Evolutionary conservation across 2,329 filamentous ascomycete genomes (phyloP).

Genomic region (Trichoderma arundinaceum): DNA sequence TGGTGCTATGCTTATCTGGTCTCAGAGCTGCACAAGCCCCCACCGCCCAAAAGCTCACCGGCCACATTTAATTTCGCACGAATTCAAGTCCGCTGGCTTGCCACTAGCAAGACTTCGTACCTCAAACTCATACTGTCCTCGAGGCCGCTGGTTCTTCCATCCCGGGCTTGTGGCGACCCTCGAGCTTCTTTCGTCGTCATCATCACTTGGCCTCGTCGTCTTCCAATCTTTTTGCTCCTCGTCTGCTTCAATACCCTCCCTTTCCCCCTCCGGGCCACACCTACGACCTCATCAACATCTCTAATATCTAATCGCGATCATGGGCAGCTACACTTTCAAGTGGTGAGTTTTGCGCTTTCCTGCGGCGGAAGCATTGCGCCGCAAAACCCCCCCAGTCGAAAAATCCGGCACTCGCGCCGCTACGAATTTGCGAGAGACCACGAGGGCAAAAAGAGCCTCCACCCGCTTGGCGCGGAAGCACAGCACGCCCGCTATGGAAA

Average conservation of each 20-base stretch:
- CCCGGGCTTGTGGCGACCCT: conserved; percentile 17
- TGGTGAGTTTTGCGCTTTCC: conserved; percentile 59
- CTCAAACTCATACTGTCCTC: conserved; percentile 29
- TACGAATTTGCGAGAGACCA: conserved; percentile 19
- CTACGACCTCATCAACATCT: conserved; percentile 21
- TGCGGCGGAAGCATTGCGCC: conserved; percentile 24
- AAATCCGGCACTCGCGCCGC: conserved; percentile 15
- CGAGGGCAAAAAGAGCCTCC: conserved; percentile 23
- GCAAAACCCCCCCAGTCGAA: conserved; percentile 9
- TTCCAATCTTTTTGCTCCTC: conserved; percentile 4
- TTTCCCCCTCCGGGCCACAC: conserved; percentile 6
- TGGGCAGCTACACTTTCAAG: conserved; percentile 73
- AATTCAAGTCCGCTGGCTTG: conserved; percentile 10
- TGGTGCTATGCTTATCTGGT: conserved; percentile 26
- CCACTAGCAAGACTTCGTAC: conserved; percentile 28
- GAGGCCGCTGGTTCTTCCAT: conserved; percentile 27
- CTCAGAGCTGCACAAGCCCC: conserved; percentile 14
- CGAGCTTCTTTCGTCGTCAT: conserved; percentile 23
- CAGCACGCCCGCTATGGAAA: conserved; percentile 12
- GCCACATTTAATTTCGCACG: conserved; percentile 33
- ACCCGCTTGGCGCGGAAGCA: conserved; percentile 19
- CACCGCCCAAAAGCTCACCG: conserved; percentile 30
- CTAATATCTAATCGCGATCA: conserved; percentile 45
- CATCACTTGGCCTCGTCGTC: conserved; percentile 9
- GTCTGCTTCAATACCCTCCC: conserved; percentile 1